These are phyloP conservation scores for Rhododendron mucronatum DNA, from an alignment of 148 eudicot genomes.

Conservation along the genomic window DNA sequence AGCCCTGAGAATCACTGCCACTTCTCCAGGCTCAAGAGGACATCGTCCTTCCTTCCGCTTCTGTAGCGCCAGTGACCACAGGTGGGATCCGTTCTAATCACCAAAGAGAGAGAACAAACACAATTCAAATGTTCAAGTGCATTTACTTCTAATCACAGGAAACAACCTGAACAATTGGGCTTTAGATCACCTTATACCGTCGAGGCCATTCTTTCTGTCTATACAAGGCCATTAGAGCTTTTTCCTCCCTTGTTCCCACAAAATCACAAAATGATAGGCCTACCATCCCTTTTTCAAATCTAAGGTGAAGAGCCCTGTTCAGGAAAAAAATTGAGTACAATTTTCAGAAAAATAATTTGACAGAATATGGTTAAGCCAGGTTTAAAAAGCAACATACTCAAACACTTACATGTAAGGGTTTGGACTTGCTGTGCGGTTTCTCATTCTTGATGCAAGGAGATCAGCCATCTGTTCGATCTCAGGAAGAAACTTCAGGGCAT, in stretches of 20 bases:
- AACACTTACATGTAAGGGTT: constrained; percentile 85
- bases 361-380: not conserved
- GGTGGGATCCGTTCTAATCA: constrained; percentile 94
- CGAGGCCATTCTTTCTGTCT: constrained; percentile 99
- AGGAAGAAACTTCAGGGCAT: constrained; percentile 95
- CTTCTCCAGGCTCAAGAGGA: constrained; percentile 99
- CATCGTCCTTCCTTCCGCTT: constrained; percentile 99
- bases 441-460: constrained; percentile 80
- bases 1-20: constrained; percentile 91
- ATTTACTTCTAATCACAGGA: not conserved
- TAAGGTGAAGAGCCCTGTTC: constrained; percentile 96
- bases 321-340: constrained; percentile 11
- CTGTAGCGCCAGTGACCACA: constrained; percentile 91
- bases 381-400: not conserved
- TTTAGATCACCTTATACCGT: constrained; percentile 71
- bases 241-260: constrained; percentile 92
- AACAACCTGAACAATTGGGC: not conserved
- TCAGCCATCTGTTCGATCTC: constrained; percentile 95
- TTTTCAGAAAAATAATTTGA: not conserved
- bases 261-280: constrained; percentile 98
- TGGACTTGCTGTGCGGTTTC: constrained; percentile 77
- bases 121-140: not conserved
- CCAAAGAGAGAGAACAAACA: constrained; percentile 6
- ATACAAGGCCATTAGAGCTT: constrained; percentile 81
- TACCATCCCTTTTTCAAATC: constrained; percentile 99